These are phyloP conservation scores for Coprinellus aureogranulatus DNA, from an alignment of 768 basidiomycete species.

Conservation along the genomic window DNA sequence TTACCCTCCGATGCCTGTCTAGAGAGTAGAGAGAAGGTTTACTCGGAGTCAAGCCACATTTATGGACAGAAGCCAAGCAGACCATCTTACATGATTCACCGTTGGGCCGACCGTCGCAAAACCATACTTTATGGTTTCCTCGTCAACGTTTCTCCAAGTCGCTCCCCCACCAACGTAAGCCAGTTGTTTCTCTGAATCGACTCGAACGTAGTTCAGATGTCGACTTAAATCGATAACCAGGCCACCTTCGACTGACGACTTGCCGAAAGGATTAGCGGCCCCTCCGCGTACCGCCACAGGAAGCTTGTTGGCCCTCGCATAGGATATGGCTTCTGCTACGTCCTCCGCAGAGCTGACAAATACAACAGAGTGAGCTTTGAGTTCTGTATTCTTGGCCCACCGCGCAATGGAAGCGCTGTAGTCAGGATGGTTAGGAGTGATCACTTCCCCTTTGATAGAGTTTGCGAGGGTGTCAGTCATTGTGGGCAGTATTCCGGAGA, in stretches of 20 bases:
- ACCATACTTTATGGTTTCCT: conserved; percentile 39
- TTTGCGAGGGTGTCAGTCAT: not conserved
- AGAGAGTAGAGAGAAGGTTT: not conserved
- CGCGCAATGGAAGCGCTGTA: conserved; percentile 40
- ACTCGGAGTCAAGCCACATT: not conserved
- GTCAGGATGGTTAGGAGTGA: conserved; percentile 31
- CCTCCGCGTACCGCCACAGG: conserved; percentile 44
- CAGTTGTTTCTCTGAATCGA: conserved; percentile 35
- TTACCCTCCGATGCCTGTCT: conserved; percentile 54
- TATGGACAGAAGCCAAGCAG: not conserved
- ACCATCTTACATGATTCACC: conserved; percentile 42
- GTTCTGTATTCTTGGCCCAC: conserved; percentile 42
- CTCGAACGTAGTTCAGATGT: conserved; percentile 32
- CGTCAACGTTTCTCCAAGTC: conserved; percentile 44
- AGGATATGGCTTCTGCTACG: conserved; percentile 32
- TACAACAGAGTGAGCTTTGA: conserved; percentile 39
- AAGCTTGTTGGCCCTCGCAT: conserved; percentile 31
- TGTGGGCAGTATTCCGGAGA: no score
- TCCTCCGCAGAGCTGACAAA: conserved; percentile 41
- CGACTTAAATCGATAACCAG: conserved; percentile 48
- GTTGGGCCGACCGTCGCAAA: conserved; percentile 46
- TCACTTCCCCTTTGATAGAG: conserved; percentile 40
- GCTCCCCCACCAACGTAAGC: conserved; percentile 46
- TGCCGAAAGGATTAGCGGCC: conserved; percentile 41
- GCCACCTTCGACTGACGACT: conserved; percentile 43